Conservation (phyloP, 2,329 filamentous ascomycete species). For the Hymenotorrendiella dingleyae region DNA sequence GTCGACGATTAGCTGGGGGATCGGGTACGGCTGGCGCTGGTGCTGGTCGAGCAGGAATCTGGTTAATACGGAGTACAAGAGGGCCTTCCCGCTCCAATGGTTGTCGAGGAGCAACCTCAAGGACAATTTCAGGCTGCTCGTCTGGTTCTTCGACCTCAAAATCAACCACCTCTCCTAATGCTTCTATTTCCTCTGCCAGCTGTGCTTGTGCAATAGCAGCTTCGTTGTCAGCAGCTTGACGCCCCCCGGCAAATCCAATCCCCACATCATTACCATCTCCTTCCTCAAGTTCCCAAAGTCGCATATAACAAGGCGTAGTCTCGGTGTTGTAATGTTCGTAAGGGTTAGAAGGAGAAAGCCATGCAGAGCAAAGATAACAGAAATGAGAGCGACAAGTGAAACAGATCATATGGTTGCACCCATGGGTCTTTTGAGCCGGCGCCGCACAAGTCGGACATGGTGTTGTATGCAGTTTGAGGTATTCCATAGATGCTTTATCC, state of each 20-base stretch:
- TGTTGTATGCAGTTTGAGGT: constrained; percentile 74
- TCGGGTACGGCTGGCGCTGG: constrained; percentile 19
- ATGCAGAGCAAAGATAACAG: constrained; percentile 89
- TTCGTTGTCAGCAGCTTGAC: constrained; percentile 3
- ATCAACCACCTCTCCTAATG: constrained; percentile 3
- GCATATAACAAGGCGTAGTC: constrained; percentile 69
- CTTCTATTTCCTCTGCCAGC: constrained; percentile 8
- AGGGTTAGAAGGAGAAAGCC: constrained; percentile 74
- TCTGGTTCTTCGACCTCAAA: constrained; percentile 15
- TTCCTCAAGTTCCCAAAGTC: constrained; percentile 82
- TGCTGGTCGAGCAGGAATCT: constrained; percentile 18
- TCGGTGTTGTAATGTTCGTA: constrained; percentile 81
- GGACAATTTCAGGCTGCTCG: constrained; percentile 4
- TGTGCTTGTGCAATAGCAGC: constrained; percentile 9
- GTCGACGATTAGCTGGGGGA: constrained; percentile 12
- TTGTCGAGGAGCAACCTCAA: constrained; percentile 4
- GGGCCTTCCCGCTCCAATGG: constrained; percentile 28
- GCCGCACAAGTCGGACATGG: constrained; percentile 83
- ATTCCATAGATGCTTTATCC: constrained; percentile 81
- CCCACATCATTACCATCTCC: constrained; percentile 56
- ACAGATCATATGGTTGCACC: constrained; percentile 97
- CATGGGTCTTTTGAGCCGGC: constrained; percentile 82
- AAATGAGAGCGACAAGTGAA: constrained; percentile 87
- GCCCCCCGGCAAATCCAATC: constrained; percentile 21
- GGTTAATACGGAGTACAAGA: constrained; percentile 29